phyloP scores from a whole-genome alignment of 768 basidiomycete species.

The Boletus rubropictus region DNA sequence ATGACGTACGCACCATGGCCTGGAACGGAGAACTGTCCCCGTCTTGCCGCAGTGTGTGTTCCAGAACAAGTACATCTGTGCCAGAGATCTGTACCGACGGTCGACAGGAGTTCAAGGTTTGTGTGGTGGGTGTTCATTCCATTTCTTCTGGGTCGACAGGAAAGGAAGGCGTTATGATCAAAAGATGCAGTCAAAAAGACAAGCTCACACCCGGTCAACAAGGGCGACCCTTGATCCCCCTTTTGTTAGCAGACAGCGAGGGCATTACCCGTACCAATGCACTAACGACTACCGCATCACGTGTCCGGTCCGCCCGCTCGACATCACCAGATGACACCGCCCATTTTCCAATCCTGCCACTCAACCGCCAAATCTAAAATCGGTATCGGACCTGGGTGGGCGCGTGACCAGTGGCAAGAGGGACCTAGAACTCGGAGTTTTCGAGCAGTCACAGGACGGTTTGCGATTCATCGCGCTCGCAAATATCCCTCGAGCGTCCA shows the following conservation, averaged over 20 bases:
- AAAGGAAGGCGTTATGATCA: not conserved
- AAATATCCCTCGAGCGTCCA: slow-evolving; percentile 4
- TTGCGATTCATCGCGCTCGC: not conserved
- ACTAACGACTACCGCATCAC: not conserved
- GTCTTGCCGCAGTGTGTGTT: not conserved
- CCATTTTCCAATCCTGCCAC: not conserved
- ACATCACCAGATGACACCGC: not conserved
- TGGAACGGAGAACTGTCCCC: not conserved
- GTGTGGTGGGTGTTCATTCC: not conserved
- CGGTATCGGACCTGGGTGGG: not conserved
- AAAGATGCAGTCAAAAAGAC: slow-evolving; percentile 4
- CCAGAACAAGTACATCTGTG: not conserved
- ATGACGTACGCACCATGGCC: not conserved
- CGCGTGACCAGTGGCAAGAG: not conserved
- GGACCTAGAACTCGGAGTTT: not conserved
- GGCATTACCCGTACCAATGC: not conserved
- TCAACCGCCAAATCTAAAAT: slow-evolving; percentile 4
- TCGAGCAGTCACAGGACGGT: not conserved
- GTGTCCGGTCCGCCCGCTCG: not conserved
- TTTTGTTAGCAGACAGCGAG: not conserved
- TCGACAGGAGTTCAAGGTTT: not conserved
- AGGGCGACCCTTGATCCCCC: not conserved
- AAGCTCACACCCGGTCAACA: not conserved
- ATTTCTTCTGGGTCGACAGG: not conserved
- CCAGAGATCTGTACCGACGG: not conserved